These are phyloP conservation scores for Penicillium waksmanii DNA, from an alignment of 495 filamentous ascomycete species.

Conservation along the genomic window DNA sequence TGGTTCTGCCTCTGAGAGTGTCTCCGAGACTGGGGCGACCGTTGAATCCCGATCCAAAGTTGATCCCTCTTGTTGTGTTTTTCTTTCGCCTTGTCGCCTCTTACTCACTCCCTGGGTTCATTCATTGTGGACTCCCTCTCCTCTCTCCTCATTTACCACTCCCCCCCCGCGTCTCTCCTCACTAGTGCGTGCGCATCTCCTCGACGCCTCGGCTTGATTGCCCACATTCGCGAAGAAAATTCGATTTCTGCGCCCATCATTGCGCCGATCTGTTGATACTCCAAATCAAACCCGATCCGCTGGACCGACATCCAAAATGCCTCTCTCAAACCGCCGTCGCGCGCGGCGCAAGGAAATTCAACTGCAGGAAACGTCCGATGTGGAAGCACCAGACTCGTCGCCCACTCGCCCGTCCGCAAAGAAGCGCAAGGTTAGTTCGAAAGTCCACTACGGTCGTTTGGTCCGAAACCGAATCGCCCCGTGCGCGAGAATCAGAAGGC, in stretches of 20 bases:
- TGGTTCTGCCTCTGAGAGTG: slow-evolving; percentile 42
- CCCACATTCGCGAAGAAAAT: slow-evolving; percentile 7
- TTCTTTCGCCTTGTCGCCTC: slow-evolving; percentile 27
- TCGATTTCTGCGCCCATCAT: not conserved
- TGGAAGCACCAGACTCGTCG: slow-evolving; percentile 64
- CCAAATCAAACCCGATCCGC: not conserved
- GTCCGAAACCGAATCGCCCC: slow-evolving; percentile 16
- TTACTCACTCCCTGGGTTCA: slow-evolving; percentile 9
- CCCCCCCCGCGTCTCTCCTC: slow-evolving; percentile 13
- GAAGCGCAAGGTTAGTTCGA: slow-evolving; percentile 68
- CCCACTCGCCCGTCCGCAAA: slow-evolving; percentile 73
- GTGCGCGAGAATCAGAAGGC: slow-evolving; percentile 10
- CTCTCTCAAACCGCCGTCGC: slow-evolving; percentile 55
- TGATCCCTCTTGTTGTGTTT: slow-evolving; percentile 26
- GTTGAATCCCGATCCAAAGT: slow-evolving; percentile 33
- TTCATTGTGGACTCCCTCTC: not conserved
- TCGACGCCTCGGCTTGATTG: slow-evolving; percentile 12
- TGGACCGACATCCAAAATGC: slow-evolving; percentile 38
- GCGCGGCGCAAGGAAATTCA: slow-evolving; percentile 54
- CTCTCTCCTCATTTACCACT: slow-evolving; percentile 11
- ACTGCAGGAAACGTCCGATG: slow-evolving; percentile 53
- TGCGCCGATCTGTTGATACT: not conserved
- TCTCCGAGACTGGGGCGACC: slow-evolving; percentile 29
- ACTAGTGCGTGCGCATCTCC: slow-evolving; percentile 12
- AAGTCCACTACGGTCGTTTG: not conserved